phyloP scores from a whole-genome alignment of 257 asterid species.

The Hygrophila difformis region DNA sequence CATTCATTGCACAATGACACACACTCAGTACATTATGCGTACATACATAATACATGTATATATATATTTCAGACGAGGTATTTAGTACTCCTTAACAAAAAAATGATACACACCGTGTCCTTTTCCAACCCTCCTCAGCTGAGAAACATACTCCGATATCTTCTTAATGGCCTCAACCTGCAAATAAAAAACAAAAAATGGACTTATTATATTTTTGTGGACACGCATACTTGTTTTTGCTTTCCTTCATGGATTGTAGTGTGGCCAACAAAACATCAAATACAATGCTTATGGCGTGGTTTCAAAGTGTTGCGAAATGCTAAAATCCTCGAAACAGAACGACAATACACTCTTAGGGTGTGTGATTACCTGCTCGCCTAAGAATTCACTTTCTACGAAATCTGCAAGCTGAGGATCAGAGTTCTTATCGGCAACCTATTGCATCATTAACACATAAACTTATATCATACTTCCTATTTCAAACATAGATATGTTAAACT shows the following conservation, averaged over 20 bases:
- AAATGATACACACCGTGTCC: slow-evolving; percentile 11
- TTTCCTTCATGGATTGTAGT: too few relatives aligned
- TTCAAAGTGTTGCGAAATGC: too few relatives aligned
- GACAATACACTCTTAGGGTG: too few relatives aligned
- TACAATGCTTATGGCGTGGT: too few relatives aligned
- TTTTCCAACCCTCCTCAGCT: slow-evolving; percentile 10
- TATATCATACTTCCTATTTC: neutral
- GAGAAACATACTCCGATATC: slow-evolving; percentile 5
- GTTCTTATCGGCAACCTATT: slow-evolving; percentile 23
- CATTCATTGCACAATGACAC: too few relatives aligned
- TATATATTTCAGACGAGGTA: too few relatives aligned
- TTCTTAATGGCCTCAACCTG: slow-evolving; percentile 5
- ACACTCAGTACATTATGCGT: too few relatives aligned
- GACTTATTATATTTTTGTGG: neutral
- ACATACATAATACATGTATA: too few relatives aligned
- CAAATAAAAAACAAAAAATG: neutral
- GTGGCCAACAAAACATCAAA: too few relatives aligned
- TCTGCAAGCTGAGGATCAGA: slow-evolving; percentile 36
- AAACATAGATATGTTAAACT: neutral
- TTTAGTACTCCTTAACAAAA: too few relatives aligned
- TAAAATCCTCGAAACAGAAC: too few relatives aligned
- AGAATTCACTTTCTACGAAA: slow-evolving; percentile 53
- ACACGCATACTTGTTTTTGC: too few relatives aligned
- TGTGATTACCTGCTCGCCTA: slow-evolving; percentile 74
- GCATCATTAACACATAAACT: neutral